Evolutionary conservation across 805 yeast species (phyloP), one percentile per base, ranked within the genome.

Genomic region (Metschnikowia bowlesiae): DNA sequence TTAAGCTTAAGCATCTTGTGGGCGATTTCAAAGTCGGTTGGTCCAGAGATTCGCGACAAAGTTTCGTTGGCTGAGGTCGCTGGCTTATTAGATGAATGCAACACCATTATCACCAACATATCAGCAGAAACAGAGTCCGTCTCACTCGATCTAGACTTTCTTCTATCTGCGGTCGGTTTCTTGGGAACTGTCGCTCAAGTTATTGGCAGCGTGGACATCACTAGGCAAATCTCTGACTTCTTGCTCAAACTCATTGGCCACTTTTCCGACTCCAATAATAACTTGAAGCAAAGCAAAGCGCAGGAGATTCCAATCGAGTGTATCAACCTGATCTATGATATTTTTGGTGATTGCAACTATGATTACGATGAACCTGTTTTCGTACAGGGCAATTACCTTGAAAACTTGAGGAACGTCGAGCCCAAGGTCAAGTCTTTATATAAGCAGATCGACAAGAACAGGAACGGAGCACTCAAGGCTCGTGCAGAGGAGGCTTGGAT

Each of bases 261-360:
- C 11, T 59, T 58, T n/a, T 54, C 49, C 8, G 44, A 51, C 30
- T 40, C 50, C 6, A 40, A 51, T 31, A 53, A 45, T 34, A 48
- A 52, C 47, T 10, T 31, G 28, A 53, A 50, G 36, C 57, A 53
- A 29, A 54, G 61, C 1, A 50, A 50, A 34, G 63, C 65, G 1
- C 53, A 61, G n/a, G 76, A 71, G 52, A 64, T 82, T 9, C 68
- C 82, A 5, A 65, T 82, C 38, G 92, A 85, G 53, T 69, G 84
- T 28, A 65, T 88, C 22, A 85, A 88, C 59, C 71, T 80, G 2
- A 60, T 90, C 6, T 89, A 82, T 66, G 97, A 89, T 52, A 73
- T 90, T 6, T 94, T 85, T 67, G 87, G 87, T 11, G 98, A 94
- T 68, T 78, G 78, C 35, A 69, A 65, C 4, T 85, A 75, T 58